These are phyloP conservation scores for Neospermospora avenae DNA, from an alignment of 2,329 filamentous ascomycete species.

Conservation along the genomic window DNA sequence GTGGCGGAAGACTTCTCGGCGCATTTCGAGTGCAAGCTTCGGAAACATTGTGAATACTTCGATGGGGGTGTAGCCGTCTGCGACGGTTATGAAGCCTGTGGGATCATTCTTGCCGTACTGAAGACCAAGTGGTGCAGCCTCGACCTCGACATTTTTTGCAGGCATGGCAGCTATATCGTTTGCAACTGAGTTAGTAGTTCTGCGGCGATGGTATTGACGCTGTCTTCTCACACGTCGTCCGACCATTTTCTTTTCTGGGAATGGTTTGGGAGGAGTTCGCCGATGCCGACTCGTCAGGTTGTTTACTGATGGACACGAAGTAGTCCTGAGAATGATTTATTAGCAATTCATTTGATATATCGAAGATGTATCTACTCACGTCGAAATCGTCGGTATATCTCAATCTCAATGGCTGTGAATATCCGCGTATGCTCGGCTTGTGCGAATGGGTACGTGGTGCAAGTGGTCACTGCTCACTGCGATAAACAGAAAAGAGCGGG, in stretches of 20 bases:
- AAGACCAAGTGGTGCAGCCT: neutral
- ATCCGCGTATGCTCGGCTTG: neutral
- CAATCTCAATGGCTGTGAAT: neutral
- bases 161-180: neutral
- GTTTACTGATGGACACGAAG: neutral
- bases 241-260: neutral
- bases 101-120: constrained; percentile 1
- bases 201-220: neutral
- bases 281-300: neutral
- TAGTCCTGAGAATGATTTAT: neutral
- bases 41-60: neutral
- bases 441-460: too few species aligned
- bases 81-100: neutral
- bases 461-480: neutral
- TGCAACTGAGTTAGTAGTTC: neutral
- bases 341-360: too few species aligned
- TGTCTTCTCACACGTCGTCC: neutral
- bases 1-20: neutral
- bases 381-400: neutral
- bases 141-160: neutral
- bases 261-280: neutral
- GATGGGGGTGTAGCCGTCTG: neutral
- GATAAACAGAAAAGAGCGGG: neutral
- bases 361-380: neutral
- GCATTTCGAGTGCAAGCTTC: neutral